Evolutionary conservation across 192 early-diverging fungal genomes (phyloP), one percentile per base, ranked within the genome.

Genomic region (Rhizoclosmatium sp.): DNA sequence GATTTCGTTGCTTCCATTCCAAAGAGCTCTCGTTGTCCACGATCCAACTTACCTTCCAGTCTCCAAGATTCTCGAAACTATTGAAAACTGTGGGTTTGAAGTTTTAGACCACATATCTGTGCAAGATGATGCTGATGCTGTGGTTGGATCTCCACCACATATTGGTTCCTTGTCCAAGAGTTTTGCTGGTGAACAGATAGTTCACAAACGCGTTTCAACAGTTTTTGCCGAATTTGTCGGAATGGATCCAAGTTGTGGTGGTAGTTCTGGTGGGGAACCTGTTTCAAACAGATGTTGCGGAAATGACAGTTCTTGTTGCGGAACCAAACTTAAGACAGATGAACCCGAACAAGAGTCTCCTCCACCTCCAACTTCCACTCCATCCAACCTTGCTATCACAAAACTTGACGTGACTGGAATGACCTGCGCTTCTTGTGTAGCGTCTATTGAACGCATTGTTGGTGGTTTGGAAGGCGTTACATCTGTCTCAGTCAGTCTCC

Each of bases 21-120:
- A 87, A 1, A 84, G 91, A 48, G 94, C 91, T 4, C 83, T 84
- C 0, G 71, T 98, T 3, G 69, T 79, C 9, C 90, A 89, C 69
- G 74, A 64, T 47, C 64, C 78, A 14, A 2, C 40, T 2, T 47
- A 89, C 0, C n/a, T 82, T 0, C 66, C 82, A 3, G 75, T 85
- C 23, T 65, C 48, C 21, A 62, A 74, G 0, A 77, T 96, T 31
- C 78, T 82, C 44, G 72, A 83, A 4, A 84, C 84, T 0, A 91
- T 98, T 61, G 89, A 93, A 41, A 91, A 92, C 60, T 79, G 90
- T 70, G 95, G 95, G 0, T 98, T 91, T 80, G 94, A 96, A 61
- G 87, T 90, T 23, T 78, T 86, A 19, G 49, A 65, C 31, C 58
- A 66, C 3, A 2, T 4, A n/a, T 69, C 59, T 10, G 69, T 65